phyloP scores from a whole-genome alignment of 2,329 filamentous ascomycete species.

The Botrytis deweyae region DNA sequence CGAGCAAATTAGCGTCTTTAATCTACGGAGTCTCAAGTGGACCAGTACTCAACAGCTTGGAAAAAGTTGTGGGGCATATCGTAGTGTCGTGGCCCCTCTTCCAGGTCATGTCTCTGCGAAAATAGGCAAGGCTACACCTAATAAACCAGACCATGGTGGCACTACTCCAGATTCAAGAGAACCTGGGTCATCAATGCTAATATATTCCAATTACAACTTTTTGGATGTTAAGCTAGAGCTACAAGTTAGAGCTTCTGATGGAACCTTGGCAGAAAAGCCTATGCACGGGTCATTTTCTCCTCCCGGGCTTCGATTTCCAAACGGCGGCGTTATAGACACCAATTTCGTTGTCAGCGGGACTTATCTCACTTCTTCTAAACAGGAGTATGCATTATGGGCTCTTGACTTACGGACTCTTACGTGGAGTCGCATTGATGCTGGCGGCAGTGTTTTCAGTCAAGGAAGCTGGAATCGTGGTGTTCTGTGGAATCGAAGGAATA shows the following conservation, averaged over 20 bases:
- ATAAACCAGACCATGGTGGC: conserved; percentile 43
- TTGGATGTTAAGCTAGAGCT: conserved; percentile 94
- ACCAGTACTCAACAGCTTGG: conserved; percentile 83
- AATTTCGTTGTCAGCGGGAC: conserved; percentile 98
- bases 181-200: conserved; percentile 75
- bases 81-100: conserved; percentile 88
- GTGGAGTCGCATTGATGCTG: conserved; percentile 95
- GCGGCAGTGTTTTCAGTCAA: conserved; percentile 89
- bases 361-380: conserved; percentile 95
- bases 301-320: conserved; percentile 90
- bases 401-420: conserved; percentile 83
- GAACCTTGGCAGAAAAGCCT: conserved; percentile 77
- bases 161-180: conserved; percentile 55
- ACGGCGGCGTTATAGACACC: conserved; percentile 91
- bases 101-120: conserved; percentile 62
- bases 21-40: conserved; percentile 92
- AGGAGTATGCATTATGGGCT: conserved; percentile 97
- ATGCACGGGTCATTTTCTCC: conserved; percentile 88
- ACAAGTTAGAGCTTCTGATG: conserved; percentile 82
- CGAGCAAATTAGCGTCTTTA: conserved; percentile 98
- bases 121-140: conserved; percentile 58
- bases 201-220: conserved; percentile 99
- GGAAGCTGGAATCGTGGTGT: conserved; percentile 97
- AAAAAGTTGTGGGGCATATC: conserved; percentile 92
- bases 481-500: conserved; percentile 88